A percentile compares a stretch with the other conserved stretches of the same genome.
Evolutionary conservation across 1,284 basidiomycete genomes (phyloP).

Genomic region (Pulchroboletus neoregius): DNA sequence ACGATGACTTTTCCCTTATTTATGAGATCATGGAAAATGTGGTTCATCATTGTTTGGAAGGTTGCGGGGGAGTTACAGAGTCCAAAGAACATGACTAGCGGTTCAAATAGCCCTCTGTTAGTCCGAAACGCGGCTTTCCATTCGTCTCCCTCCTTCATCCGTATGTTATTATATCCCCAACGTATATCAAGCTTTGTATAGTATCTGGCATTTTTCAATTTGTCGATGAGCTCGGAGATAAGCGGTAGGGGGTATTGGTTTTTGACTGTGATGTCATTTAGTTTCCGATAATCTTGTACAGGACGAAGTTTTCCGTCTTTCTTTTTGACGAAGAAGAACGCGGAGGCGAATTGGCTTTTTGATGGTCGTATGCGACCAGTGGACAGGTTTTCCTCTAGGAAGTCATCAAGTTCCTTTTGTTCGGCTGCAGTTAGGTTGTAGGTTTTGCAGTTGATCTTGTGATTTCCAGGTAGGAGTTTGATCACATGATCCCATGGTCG

Average conservation of each 20-base stretch:
- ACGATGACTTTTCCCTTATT: neutral
- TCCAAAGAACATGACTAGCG: constrained; percentile 39
- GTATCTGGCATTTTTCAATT: constrained; percentile 16
- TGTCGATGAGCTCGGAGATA: constrained; percentile 29
- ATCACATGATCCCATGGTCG: neutral
- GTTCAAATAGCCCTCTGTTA: constrained; percentile 23
- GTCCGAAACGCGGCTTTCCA: constrained; percentile 8
- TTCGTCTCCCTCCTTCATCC: constrained; percentile 25
- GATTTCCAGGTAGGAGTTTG: neutral
- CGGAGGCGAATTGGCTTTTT: neutral
- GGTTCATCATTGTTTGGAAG: constrained; percentile 25
- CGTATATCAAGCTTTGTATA: constrained; percentile 19
- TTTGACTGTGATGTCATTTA: neutral
- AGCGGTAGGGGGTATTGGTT: constrained; percentile 24
- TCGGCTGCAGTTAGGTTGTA: neutral
- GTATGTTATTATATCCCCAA: constrained; percentile 4
- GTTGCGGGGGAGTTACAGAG: constrained; percentile 30
- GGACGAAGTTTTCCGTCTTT: neutral
- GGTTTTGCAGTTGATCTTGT: constrained; percentile 3
- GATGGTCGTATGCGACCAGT: neutral
- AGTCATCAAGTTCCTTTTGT: constrained; percentile 1
- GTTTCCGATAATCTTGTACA: neutral
- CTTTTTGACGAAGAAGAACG: constrained; percentile 1
- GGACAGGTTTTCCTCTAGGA: neutral
- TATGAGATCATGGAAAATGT: constrained; percentile 15